phyloP scores from a whole-genome alignment of 805 yeast species.

The Metschnikowia picachoensis region DNA sequence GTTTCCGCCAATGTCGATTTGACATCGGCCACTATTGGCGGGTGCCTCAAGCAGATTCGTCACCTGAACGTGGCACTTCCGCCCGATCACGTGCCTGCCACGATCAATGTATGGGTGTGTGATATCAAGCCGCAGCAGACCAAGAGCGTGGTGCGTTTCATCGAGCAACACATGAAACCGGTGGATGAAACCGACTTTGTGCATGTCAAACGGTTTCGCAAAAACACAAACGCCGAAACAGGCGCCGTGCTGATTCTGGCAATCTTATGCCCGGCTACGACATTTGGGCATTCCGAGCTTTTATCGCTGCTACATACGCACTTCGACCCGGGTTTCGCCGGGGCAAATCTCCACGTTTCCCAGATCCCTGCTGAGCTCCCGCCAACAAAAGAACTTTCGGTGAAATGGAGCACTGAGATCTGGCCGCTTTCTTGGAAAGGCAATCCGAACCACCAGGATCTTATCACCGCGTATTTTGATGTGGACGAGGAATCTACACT shows the following conservation, averaged over 20 bases:
- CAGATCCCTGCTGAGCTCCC: slow-evolving; percentile 65
- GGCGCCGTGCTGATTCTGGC: slow-evolving; percentile 26
- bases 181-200: slow-evolving; percentile 25
- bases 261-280: slow-evolving; percentile 45
- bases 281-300: slow-evolving; percentile 24
- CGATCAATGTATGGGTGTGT: slow-evolving; percentile 47
- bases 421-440: slow-evolving; percentile 98
- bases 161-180: slow-evolving; percentile 26
- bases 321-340: slow-evolving; percentile 10
- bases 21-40: slow-evolving; percentile 42
- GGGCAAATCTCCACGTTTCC: slow-evolving; percentile 8
- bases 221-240: slow-evolving; percentile 14
- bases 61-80: slow-evolving; percentile 18
- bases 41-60: slow-evolving; percentile 44
- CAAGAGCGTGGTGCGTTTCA: slow-evolving; percentile 23
- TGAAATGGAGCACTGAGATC: slow-evolving; percentile 58
- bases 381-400: slow-evolving; percentile 59
- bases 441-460: slow-evolving; percentile 69
- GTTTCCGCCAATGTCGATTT: slow-evolving; percentile 37
- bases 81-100: slow-evolving; percentile 21
- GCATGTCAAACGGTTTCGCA: slow-evolving; percentile 56
- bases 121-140: slow-evolving; percentile 39
- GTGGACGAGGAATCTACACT: slow-evolving; percentile 37
- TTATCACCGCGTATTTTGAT: slow-evolving; percentile 54
- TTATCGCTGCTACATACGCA: slow-evolving; percentile 18